Evolutionary conservation across 1,284 basidiomycete species (phyloP).

Genomic region (Ceratobasidium sp.): DNA sequence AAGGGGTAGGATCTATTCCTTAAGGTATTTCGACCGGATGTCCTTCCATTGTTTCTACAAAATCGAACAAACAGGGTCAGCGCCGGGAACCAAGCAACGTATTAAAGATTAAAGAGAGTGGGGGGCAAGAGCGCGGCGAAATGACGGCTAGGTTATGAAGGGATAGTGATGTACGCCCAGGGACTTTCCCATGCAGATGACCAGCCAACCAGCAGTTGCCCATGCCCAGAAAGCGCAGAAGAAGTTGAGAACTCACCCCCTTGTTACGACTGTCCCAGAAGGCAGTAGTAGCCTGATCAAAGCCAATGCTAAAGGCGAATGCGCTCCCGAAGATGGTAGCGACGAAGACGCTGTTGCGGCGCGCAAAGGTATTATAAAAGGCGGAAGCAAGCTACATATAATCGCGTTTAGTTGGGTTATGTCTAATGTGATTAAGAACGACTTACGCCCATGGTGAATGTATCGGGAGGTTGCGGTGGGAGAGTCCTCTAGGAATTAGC

Average conservation of each 20-base stretch:
- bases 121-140: slow-evolving; percentile 10
- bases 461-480: background rate
- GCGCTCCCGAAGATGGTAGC: slow-evolving; percentile 85
- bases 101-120: background rate
- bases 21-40: slow-evolving; percentile 84
- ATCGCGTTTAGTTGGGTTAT: background rate
- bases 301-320: slow-evolving; percentile 92
- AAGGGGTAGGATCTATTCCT: too few species aligned
- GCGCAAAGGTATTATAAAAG: slow-evolving; percentile 89
- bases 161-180: background rate
- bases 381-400: slow-evolving; percentile 69
- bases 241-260: slow-evolving; percentile 70
- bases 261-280: slow-evolving; percentile 95
- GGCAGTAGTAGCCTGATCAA: slow-evolving; percentile 83
- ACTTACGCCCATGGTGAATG: slow-evolving; percentile 40
- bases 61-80: slow-evolving; percentile 42
- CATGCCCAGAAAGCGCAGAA: background rate
- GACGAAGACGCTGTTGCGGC: slow-evolving; percentile 93
- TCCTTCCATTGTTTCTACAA: slow-evolving; percentile 95
- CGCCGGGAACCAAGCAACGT: background rate
- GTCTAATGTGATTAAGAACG: background rate
- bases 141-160: slow-evolving; percentile 5
- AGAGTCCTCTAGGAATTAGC: background rate
- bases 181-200: slow-evolving; percentile 16
- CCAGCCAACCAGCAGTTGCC: slow-evolving; percentile 9